phyloP scores from a whole-genome alignment of 352 stramenopile species.

The Saprolegnia diclina region DNA sequence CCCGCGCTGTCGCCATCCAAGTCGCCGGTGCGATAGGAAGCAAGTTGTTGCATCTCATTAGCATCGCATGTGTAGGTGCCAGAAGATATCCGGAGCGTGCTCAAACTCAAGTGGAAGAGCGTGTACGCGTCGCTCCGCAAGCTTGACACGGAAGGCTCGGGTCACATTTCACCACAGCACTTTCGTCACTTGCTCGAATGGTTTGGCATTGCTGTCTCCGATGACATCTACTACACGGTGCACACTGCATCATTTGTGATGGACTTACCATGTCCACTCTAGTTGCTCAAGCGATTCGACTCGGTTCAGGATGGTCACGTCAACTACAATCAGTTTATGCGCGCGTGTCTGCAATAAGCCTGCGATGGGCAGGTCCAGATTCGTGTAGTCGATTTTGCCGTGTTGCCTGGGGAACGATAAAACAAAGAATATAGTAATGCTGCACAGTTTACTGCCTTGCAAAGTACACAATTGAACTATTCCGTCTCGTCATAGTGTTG shows the following conservation, averaged over 20 bases:
- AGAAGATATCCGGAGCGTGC: conserved; percentile 41
- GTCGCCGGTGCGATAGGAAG: neutral
- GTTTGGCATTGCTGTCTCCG: conserved; percentile 49
- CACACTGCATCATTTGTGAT: neutral
- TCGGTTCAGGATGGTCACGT: conserved; percentile 48
- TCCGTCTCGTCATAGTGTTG: no score
- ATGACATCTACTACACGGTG: conserved; percentile 35
- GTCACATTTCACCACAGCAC: conserved; percentile 48
- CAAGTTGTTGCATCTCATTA: neutral
- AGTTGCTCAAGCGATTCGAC: conserved; percentile 60
- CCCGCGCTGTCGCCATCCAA: conserved; percentile 13
- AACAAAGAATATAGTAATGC: neutral
- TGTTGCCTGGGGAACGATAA: no score
- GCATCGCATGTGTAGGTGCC: conserved; percentile 30
- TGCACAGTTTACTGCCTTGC: conserved; percentile 6
- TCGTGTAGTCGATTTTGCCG: no score
- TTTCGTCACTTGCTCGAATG: conserved; percentile 72
- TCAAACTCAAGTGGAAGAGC: conserved; percentile 65
- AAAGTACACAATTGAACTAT: neutral
- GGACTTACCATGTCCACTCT: conserved; percentile 30
- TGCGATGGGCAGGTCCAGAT: no score
- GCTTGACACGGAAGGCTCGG: conserved; percentile 48
- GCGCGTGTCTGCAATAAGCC: conserved; percentile 40
- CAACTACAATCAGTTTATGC: conserved; percentile 76
- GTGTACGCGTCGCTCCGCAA: conserved; percentile 66